Evolutionary conservation across 2,329 filamentous ascomycete genomes (phyloP).

Genomic region (Stagonosporopsis chrysanthemi): DNA sequence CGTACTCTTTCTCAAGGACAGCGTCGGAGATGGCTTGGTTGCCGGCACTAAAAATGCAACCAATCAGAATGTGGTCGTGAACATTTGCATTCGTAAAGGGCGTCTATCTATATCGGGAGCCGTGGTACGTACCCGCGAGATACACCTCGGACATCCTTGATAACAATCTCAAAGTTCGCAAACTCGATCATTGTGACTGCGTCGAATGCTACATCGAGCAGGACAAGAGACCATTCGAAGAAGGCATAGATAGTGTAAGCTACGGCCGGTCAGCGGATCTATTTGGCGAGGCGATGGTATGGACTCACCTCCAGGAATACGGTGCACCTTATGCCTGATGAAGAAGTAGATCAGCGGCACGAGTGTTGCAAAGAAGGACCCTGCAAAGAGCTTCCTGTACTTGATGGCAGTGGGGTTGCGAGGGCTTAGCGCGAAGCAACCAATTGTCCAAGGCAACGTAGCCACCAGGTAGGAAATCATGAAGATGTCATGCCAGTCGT

Average conservation of each 20-base stretch:
- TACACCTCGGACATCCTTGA: constrained; percentile 86
- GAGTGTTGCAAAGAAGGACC: constrained; percentile 87
- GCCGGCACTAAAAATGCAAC: constrained; percentile 54
- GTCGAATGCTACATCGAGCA: constrained; percentile 96
- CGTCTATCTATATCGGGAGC: constrained; percentile 83
- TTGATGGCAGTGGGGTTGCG: constrained; percentile 82
- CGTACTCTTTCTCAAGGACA: constrained; percentile 77
- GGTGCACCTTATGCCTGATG: constrained; percentile 98
- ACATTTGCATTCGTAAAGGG: constrained; percentile 47
- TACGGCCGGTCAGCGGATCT: constrained; percentile 49
- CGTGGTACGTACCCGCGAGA: constrained; percentile 98
- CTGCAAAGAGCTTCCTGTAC: constrained; percentile 85
- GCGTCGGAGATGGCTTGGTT: constrained; percentile 53
- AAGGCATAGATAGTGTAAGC: constrained; percentile 98
- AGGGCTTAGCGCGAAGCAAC: constrained; percentile 87
- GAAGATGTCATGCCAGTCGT: constrained; percentile 98
- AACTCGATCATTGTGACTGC: constrained; percentile 94
- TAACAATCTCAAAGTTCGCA: constrained; percentile 81
- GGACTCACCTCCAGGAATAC: constrained; percentile 82
- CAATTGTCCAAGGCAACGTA: constrained; percentile 93
- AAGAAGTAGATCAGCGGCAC: constrained; percentile 95
- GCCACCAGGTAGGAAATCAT: constrained; percentile 98
- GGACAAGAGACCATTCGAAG: constrained; percentile 94
- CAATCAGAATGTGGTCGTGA: constrained; percentile 48
- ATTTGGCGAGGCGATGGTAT: background rate